Base-by-base conservation (phyloP, 2,329 filamentous ascomycete species). In the Myriosclerotinia scirpicola region DNA sequence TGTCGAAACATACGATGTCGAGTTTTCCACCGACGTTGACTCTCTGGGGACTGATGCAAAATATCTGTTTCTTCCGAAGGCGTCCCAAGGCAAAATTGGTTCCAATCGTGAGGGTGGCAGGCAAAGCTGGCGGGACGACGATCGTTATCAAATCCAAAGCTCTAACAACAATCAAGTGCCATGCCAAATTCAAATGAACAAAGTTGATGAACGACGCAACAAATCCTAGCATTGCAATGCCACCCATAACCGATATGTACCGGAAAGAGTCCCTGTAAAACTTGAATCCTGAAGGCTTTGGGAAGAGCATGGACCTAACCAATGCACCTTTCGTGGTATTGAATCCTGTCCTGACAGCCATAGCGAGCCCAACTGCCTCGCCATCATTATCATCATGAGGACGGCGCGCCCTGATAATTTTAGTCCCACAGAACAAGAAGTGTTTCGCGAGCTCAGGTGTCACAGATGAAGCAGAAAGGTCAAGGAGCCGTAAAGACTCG, bases 261-360 rank as follows among this genome's bases (percentile, higher is more conserved):
- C 93, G 88, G 80, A 99, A 99, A 0, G 94, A 97, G 77, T 99
- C 95, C 53, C 92, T 87, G 77, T 99, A 99, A 77, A 99, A 99
- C 75, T 96, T 98, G 85, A 99, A 99, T 0, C 94, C 94, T 0
- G 94, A 97, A 1, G 95, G 95, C 75, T 99, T 99, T 0, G 95
- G 96, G 76, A 99, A 99, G 48, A 99, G 85, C 94, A 99, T 99
- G 0, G 95, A 98, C 34, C 95, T 90, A 67, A 99, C 93, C 22
- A 99, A 81, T 12, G 95, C 92, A 34, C 95, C 95, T 77, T 99
- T 99, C 1, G 95, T 99, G 0, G 95, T 99, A 77, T 96, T 96
- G 79, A 99, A 99, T 1, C 95, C 95, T 2, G 93, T 99, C 69
- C 95, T 87, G 38, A 97, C 89, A 20, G 97, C 93, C 79, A 99